Evolutionary conservation across 1,284 basidiomycete genomes (phyloP).

Genomic region (Cryptococcus sp.): DNA sequence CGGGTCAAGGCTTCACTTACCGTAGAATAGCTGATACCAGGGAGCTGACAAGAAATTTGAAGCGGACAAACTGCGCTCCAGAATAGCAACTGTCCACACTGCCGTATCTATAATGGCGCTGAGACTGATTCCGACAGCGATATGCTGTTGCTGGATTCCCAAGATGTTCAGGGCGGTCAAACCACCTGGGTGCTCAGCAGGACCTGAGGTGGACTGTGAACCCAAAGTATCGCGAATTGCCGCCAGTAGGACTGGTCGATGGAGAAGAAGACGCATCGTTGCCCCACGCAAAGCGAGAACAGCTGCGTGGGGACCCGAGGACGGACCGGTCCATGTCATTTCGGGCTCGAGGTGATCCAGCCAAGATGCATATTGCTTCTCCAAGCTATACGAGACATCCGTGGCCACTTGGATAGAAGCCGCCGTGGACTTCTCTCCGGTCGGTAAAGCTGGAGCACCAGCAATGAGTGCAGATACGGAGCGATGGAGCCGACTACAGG

Average conservation of each 20-base stretch:
- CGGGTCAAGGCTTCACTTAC: conserved; percentile 4
- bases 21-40: conserved; percentile 21
- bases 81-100: conserved; percentile 7
- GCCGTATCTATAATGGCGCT: conserved; percentile 13
- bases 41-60: conserved; percentile 4
- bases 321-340: neutral
- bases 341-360: conserved; percentile 2
- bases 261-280: conserved; percentile 15
- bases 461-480: conserved; percentile 10
- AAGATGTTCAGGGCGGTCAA: no score
- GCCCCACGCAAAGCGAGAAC: conserved; percentile 11
- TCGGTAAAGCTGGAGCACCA: conserved; percentile 3
- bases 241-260: conserved; percentile 14
- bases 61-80: neutral
- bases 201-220: no score
- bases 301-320: neutral
- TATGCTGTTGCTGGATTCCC: conserved; percentile 7
- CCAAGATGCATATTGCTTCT: conserved; percentile 16
- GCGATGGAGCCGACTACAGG: conserved; percentile 10
- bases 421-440: neutral
- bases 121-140: conserved; percentile 11
- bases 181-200: no score
- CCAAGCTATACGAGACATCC: conserved; percentile 5
- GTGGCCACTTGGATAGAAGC: conserved; percentile 4
- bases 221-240: conserved; percentile 11